phyloP scores from a whole-genome alignment of 169 alveolate genomes.

The Perkinsus olseni region DNA sequence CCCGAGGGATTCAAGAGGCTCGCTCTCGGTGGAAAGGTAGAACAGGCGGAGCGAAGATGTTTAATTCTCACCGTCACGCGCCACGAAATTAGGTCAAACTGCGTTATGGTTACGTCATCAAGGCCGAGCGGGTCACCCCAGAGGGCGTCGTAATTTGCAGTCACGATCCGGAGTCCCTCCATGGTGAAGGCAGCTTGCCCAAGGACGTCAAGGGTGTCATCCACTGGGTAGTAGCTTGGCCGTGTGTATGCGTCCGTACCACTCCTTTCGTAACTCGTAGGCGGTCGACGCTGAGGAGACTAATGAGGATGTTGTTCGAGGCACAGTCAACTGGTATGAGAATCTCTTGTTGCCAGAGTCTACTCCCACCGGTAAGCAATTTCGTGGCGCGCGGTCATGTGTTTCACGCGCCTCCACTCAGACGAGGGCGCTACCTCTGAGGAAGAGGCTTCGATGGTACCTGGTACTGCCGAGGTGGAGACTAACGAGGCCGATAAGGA shows the following conservation, averaged over 20 bases:
- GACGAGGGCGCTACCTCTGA: background rate
- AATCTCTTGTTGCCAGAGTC: background rate
- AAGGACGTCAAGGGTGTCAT: background rate
- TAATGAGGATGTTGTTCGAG: background rate
- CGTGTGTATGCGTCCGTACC: background rate
- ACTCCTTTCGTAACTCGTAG: background rate
- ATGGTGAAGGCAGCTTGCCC: background rate
- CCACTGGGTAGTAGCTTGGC: background rate
- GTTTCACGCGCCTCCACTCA: background rate
- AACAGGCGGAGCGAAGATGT: background rate
- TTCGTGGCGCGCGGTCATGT: background rate
- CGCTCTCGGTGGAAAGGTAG: background rate
- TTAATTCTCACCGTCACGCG: background rate
- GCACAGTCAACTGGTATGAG: background rate
- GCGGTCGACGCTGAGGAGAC: background rate
- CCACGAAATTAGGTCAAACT: background rate
- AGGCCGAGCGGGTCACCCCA: background rate
- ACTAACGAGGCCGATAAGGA: background rate
- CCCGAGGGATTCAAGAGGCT: background rate
- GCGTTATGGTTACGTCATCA: background rate
- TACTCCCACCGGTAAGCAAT: background rate
- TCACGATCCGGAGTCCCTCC: background rate
- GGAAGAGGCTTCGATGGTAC: background rate
- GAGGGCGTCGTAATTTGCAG: background rate
- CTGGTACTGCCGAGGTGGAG: background rate